Percentiles rank a stretch among this genome's conserved stretches.
Evolutionary conservation across 228 moss, liverwort and hornwort species (phyloP).

Genomic region (Sphagnum fallax): DNA sequence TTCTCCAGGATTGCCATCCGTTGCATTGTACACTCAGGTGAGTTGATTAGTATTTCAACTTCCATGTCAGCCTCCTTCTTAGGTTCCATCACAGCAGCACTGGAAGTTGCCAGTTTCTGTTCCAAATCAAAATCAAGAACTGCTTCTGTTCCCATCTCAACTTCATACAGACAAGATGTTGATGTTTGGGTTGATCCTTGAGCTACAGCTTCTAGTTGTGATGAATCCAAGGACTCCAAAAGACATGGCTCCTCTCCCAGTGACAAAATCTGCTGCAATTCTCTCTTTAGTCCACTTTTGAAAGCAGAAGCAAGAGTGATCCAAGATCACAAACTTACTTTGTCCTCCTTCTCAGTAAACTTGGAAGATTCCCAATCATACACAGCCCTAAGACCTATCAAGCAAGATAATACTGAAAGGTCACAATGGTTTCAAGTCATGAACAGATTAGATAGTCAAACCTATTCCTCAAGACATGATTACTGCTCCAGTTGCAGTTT

Average conservation of each 20-base stretch:
- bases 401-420: no score
- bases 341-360: not conserved
- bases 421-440: no score
- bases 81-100: conserved; percentile 7
- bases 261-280: conserved; percentile 47
- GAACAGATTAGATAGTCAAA: no score
- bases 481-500: no score
- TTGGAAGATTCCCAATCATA: not conserved
- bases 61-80: conserved; percentile 9
- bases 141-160: conserved; percentile 14
- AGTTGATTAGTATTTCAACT: conserved; percentile 90
- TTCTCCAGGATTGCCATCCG: conserved; percentile 97
- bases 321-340: not conserved
- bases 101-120: conserved; percentile 11
- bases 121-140: no score
- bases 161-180: not conserved
- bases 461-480: no score
- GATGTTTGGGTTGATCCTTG: not conserved
- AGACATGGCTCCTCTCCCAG: conserved; percentile 94
- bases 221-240: conserved; percentile 68
- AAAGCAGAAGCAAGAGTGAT: not conserved
- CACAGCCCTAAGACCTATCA: not conserved
- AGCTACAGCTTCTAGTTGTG: conserved; percentile 25
- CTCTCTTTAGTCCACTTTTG: conserved; percentile 17
- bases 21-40: conserved; percentile 96